Evolutionary conservation across 768 basidiomycete genomes (phyloP), one percentile per base, ranked within the genome.

Genomic region (Hygrophoropsis aurantiaca): DNA sequence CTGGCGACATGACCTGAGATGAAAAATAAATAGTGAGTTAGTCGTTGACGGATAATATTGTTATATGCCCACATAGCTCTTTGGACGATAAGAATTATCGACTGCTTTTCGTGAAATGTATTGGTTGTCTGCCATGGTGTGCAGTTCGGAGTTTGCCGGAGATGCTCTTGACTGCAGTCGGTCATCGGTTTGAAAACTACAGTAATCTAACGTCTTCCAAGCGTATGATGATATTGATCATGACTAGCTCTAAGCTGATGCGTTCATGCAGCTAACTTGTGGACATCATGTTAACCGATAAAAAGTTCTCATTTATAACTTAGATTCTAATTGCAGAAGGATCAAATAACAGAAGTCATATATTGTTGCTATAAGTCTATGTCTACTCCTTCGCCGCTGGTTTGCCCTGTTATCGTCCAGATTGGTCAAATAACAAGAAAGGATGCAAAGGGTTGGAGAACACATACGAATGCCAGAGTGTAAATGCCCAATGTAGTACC

Each of bases 1-100:
- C 92, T 13, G 83, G 80, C 18, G 94, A 97, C 82, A 93, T 91
- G 55, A 79, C 71, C 89, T 93, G 57, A 20, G n/a, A 33, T 13
- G n/a, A 49, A 33, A 36, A 19, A n/a, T 30, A 16, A 18, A n/a
- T 30, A 16, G 20, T 55, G 42, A 41, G 27, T 46, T 25, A 34
- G 35, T 33, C 25, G 46, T 49, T 26, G 11, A 11, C 18, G 6
- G 11, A 27, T 34, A 32, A 11, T 13, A 13, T n/a, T 20, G 13
- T 8, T 21, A 32, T 5, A 19, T 18, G 52, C 62, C 41, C 47
- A 68, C 73, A 58, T 67, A 70, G 55, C 65, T 68, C 15, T 61
- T 59, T n/a, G 73, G 72, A 0, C 70, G 57, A 50, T 72, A 74
- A 3, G 73, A 73, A 25, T 59, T 46, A 30, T 55, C 53, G 16